Evolutionary conservation across 768 basidiomycete species (phyloP), one percentile per base, ranked within the genome.

Genomic region (Tulasnella sp.): DNA sequence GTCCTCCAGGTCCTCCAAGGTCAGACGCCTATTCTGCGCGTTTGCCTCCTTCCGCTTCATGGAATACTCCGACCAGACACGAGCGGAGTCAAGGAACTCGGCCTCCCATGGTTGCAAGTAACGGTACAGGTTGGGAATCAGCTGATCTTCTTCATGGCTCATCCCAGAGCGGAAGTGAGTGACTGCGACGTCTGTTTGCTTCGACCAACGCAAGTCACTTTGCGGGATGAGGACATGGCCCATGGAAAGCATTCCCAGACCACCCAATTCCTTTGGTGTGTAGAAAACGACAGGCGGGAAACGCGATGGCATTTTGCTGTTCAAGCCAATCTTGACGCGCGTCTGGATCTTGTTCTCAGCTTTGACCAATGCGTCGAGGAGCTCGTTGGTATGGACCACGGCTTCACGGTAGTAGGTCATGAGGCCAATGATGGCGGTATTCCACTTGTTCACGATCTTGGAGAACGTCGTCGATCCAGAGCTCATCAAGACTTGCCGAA

Each of bases 21-120:
- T 99, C 78, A 99, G 89, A 22, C 98, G 93, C 79, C 97, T 93
- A 87, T 99, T 98, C 85, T 98, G 96, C 0, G 98, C 97, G 82
- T 96, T 98, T n/a, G 98, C 98, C 85, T 99, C 98, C 86, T 99
- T 99, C 83, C 98, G 89, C 89, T 99, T 99, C 96, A 98, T 95
- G 0, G 97, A 97, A 86, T 99, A 99, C 86, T 99, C 98, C 0
- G 93, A 95, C 98, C 98, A 99, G 58, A 99, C 98, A 83, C 98
- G 96, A 58, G 97, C 97, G 1, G 97, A 98, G 85, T 99, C 98
- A 81, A 98, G 86, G 88, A 99, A 98, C 85, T 98, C 97, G 0
- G 96, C 95, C 85, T 97, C 96, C 97, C 97, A 98, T 14, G 97
- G 96, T 83, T 97, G 95, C 18, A 98, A 89, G 86, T 99, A 97